Conservation (phyloP, 2,329 filamentous ascomycete genomes). For the Aureobasidium sp. region DNA sequence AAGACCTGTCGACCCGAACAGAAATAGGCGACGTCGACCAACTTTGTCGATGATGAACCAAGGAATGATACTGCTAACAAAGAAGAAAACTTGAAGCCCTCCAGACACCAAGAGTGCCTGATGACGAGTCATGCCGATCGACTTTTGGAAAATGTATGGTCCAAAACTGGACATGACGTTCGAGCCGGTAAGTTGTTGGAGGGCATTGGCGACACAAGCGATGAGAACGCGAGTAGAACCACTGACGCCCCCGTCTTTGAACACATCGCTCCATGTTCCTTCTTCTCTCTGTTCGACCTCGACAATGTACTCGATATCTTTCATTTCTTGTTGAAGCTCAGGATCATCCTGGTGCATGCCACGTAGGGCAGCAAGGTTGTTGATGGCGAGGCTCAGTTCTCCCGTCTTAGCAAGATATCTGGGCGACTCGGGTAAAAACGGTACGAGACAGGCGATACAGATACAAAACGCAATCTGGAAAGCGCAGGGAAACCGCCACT, state of each 20-base stretch:
- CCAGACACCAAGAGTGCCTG: constrained; percentile 29
- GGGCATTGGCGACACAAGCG: constrained; percentile 7
- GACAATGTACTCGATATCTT: constrained; percentile 50
- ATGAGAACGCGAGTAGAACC: constrained; percentile 34
- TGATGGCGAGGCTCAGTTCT: constrained; percentile 51
- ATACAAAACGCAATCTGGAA: constrained; percentile 59
- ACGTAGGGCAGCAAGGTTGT: constrained; percentile 52
- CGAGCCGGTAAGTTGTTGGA: constrained; percentile 30
- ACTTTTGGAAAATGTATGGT: constrained; percentile 26
- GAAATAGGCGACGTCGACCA: constrained; percentile 33
- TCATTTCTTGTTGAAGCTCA: constrained; percentile 41
- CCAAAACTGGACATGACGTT: constrained; percentile 32
- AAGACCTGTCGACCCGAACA: constrained; percentile 31
- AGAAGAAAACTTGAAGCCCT: constrained; percentile 33
- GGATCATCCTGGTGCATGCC: constrained; percentile 50
- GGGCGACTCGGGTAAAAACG: constrained; percentile 51
- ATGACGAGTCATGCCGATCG: constrained; percentile 25
- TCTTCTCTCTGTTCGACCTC: constrained; percentile 32
- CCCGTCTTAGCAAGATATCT: constrained; percentile 49
- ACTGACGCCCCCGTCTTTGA: constrained; percentile 36
- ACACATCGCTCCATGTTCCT: constrained; percentile 41
- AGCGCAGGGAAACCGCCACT: constrained; percentile 60
- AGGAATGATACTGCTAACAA: constrained; percentile 30
- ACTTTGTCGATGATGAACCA: constrained; percentile 36
- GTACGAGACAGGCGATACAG: constrained; percentile 51